These are phyloP conservation scores for Nakaseomyces nivariensis DNA, from an alignment of 1,139 yeast genomes.

Conservation along the genomic window DNA sequence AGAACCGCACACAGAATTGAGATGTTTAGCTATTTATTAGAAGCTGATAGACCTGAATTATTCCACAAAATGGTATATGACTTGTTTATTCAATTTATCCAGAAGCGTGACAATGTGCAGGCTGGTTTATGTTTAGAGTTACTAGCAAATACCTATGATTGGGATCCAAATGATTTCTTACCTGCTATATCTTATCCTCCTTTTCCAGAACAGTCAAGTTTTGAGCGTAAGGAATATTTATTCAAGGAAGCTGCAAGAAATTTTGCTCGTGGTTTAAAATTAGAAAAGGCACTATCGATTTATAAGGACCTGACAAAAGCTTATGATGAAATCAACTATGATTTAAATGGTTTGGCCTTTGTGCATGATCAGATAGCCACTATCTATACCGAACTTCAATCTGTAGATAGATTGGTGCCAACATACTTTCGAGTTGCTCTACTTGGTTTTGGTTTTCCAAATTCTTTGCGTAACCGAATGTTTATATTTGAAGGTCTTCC, in stretches of 20 bases:
- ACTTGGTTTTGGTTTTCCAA: conserved; percentile 80
- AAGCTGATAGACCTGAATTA: conserved; percentile 71
- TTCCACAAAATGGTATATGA: conserved; percentile 70
- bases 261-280: conserved; percentile 60
- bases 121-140: conserved; percentile 76
- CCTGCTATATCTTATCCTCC: conserved; percentile 56
- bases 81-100: conserved; percentile 56
- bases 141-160: conserved; percentile 64
- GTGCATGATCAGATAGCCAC: conserved; percentile 63
- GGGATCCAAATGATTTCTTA: conserved; percentile 56
- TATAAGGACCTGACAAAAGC: conserved; percentile 71
- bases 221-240: conserved; percentile 70
- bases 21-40: conserved; percentile 66
- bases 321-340: conserved; percentile 64
- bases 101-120: conserved; percentile 59
- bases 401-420: conserved; percentile 64
- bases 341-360: conserved; percentile 64
- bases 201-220: conserved; percentile 70
- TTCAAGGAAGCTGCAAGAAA: conserved; percentile 64
- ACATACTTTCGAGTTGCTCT: conserved; percentile 73
- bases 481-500: conserved; percentile 82
- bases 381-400: conserved; percentile 58
- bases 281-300: conserved; percentile 68
- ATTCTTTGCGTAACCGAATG: conserved; percentile 60
- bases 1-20: conserved; percentile 72